Conservation (phyloP, 2,329 filamentous ascomycete genomes). For the Trichoderma sp. region DNA sequence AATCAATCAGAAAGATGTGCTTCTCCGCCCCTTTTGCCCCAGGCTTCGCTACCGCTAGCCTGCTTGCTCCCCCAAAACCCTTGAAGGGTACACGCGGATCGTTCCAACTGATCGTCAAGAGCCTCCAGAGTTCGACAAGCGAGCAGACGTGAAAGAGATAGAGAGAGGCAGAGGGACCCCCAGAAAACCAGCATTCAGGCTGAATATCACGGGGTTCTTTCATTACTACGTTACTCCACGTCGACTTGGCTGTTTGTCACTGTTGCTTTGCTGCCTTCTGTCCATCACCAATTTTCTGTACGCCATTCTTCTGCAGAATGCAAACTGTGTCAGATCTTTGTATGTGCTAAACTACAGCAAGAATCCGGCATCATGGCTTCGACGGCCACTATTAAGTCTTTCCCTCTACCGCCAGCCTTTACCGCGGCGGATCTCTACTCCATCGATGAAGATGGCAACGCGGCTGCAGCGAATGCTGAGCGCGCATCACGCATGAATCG, state of each 20-base stretch:
- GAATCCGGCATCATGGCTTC: conserved; percentile 27
- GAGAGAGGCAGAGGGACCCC: conserved; percentile 21
- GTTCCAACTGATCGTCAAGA: conserved; percentile 19
- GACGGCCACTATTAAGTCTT: conserved; percentile 19
- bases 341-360: conserved; percentile 13
- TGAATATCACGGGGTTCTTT: conserved; percentile 13
- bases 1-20: conserved; percentile 24
- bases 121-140: conserved; percentile 18
- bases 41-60: conserved; percentile 22
- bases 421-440: conserved; percentile 23
- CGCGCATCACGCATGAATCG: conserved; percentile 17
- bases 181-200: conserved; percentile 1
- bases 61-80: conserved; percentile 22
- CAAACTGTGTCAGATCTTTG: not conserved
- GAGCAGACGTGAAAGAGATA: conserved; percentile 3
- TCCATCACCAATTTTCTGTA: not conserved
- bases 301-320: conserved; percentile 12
- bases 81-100: conserved; percentile 25
- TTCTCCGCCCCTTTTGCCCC: conserved; percentile 28
- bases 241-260: not conserved
- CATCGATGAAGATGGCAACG: conserved; percentile 21
- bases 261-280: not conserved
- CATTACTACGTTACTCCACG: conserved; percentile 4
- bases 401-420: conserved; percentile 26
- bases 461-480: not conserved